Conservation (phyloP, 1,139 yeast genomes). For the Kurtzmaniella quercitrusa region DNA sequence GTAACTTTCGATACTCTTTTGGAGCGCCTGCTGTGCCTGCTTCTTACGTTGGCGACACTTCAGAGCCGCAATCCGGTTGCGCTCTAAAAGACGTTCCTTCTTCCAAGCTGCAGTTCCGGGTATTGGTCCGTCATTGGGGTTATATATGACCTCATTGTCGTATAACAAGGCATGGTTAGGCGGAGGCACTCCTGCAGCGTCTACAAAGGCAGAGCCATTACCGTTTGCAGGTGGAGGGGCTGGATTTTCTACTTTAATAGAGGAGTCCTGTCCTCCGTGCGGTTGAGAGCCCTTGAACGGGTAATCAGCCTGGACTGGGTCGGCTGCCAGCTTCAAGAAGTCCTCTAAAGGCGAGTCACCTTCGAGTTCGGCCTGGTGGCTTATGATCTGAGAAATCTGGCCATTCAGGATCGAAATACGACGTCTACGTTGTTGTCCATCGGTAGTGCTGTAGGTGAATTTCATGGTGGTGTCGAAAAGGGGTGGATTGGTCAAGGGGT, state of each 20-base stretch:
- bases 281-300: constrained; percentile 1
- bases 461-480: constrained; percentile 53
- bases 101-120: constrained; percentile 84
- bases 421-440: constrained; percentile 51
- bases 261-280: no score
- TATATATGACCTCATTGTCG: constrained; percentile 59
- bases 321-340: constrained; percentile 5
- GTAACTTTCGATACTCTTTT: constrained; percentile 50
- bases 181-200: constrained; percentile 46
- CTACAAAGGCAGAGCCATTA: background rate
- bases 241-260: no score
- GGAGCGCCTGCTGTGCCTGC: constrained; percentile 62
- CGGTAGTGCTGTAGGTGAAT: constrained; percentile 32
- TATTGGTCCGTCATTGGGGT: constrained; percentile 61
- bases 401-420: constrained; percentile 73
- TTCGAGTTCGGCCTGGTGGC: constrained; percentile 40
- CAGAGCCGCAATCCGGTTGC: constrained; percentile 72
- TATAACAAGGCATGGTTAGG: constrained; percentile 53
- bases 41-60: constrained; percentile 75
- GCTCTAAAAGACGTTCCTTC: constrained; percentile 60
- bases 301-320: background rate
- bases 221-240: constrained; percentile 5
- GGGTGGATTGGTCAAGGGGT: constrained; percentile 66
- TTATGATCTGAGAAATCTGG: constrained; percentile 66
- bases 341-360: constrained; percentile 19